Evolutionary conservation across 345 rosid genomes (phyloP), one percentile per base, ranked within the genome.

Genomic region (Lagerstroemia speciosa): DNA sequence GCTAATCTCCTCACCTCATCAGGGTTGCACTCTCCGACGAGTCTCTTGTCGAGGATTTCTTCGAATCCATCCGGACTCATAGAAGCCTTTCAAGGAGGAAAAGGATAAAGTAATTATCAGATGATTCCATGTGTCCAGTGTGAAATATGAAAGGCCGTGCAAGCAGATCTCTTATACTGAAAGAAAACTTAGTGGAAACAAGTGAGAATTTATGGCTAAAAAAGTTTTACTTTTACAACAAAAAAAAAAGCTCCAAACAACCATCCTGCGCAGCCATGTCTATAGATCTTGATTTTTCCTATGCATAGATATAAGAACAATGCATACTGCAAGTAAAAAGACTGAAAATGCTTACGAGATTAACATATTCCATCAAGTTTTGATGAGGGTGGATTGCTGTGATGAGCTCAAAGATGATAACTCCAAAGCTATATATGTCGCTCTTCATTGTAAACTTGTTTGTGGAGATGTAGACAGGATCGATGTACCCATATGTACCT

Each of bases 311-410:
- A 41, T 38, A 20, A 14, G 43, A 66, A 17, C n/a, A 40, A 3
- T 26, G 9, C 33, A 38, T 9, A 19, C 6, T 15, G 46, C 38
- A 17, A 62, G 14, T n/a, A 15, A 37, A 29, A 38, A 45, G 10
- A 27, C 20, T 58, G 63, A 14, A n/a, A 24, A 53, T 9, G 77
- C 90, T 81, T 80, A 94, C 99, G 20, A 94, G 91, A 82, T 91
- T 83, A 48, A 89, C 71, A 67, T 91, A 91, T 77, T 91, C 99
- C 95, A 94, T 87, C 37, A 91, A 80, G 81, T 91, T 91, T 72
- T 94, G 96, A 50, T 89, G 93, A 3, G 99, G 99, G 65, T 91
- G 97, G 62, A 91, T 94, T 50, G 95, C 95, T 15, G 99, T 89
- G 46, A 94, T 85, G 71, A 94, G 96, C 77, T 94, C 97, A 31